Conservation (phyloP, 371 early-diverging fungal species). For the Mortierella sp. region DNA sequence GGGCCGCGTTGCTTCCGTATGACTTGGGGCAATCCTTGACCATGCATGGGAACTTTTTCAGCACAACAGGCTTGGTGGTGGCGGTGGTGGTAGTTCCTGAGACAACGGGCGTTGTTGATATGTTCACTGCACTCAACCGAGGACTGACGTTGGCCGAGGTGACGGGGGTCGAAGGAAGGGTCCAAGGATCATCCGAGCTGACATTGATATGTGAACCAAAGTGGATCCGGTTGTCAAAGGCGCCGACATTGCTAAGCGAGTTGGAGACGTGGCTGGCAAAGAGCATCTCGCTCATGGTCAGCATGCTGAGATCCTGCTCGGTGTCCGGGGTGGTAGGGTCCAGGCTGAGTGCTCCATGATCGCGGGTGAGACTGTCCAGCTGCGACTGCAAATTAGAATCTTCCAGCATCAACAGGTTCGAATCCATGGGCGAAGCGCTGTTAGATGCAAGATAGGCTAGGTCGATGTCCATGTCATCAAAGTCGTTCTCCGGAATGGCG, state of each 20-base stretch:
- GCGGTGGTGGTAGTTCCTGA: neutral
- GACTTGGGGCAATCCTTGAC: slow-evolving; percentile 29
- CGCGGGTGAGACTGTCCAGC: slow-evolving; percentile 16
- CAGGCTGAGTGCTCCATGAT: slow-evolving; percentile 20
- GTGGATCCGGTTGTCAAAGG: slow-evolving; percentile 45
- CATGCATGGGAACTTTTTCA: slow-evolving; percentile 34
- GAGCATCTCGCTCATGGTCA: slow-evolving; percentile 38
- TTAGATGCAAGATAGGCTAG: slow-evolving; percentile 26
- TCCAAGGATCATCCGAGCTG: slow-evolving; percentile 37
- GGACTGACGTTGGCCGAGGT: slow-evolving; percentile 51
- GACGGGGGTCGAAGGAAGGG: slow-evolving; percentile 31
- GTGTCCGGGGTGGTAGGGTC: slow-evolving; percentile 10
- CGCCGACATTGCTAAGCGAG: slow-evolving; percentile 16
- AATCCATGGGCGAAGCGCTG: slow-evolving; percentile 33
- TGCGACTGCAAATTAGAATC: slow-evolving; percentile 30
- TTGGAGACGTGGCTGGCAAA: slow-evolving; percentile 36
- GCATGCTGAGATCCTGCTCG: slow-evolving; percentile 24
- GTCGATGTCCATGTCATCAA: slow-evolving; percentile 36
- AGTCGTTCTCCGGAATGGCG: slow-evolving; percentile 34
- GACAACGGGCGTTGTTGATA: neutral
- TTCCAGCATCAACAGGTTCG: slow-evolving; percentile 26
- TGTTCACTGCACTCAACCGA: slow-evolving; percentile 12
- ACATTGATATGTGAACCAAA: slow-evolving; percentile 56
- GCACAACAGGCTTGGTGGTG: neutral
- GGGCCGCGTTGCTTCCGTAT: slow-evolving; percentile 34